These are phyloP conservation scores for Lactarius vividus DNA, from an alignment of 768 basidiomycete species.

Conservation along the genomic window DNA sequence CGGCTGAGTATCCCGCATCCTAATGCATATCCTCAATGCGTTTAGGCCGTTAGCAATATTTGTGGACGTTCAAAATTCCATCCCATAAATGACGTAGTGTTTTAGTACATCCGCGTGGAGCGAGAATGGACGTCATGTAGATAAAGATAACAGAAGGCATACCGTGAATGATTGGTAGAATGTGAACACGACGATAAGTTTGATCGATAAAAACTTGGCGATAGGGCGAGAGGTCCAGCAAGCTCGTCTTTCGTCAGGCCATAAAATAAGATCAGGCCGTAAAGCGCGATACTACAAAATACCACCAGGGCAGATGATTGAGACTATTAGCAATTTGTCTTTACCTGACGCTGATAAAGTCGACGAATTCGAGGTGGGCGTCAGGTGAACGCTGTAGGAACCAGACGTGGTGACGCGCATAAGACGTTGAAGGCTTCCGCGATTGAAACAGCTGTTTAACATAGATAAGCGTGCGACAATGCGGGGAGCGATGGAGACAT, in stretches of 20 bases:
- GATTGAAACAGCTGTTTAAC: conserved; percentile 54
- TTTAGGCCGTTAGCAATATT: conserved; percentile 85
- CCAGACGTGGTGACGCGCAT: conserved; percentile 48
- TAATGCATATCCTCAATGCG: conserved; percentile 81
- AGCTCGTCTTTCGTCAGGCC: conserved; percentile 78
- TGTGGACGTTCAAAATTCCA: conserved; percentile 75
- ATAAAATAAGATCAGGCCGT: conserved; percentile 83
- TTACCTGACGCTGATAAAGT: conserved; percentile 81
- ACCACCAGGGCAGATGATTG: not conserved
- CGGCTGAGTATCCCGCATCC: conserved; percentile 45
- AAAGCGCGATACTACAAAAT: conserved; percentile 65
- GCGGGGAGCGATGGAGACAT: not conserved
- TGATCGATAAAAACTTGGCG: conserved; percentile 84
- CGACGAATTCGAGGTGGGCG: conserved; percentile 67
- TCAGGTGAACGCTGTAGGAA: conserved; percentile 54
- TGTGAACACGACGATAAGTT: conserved; percentile 82
- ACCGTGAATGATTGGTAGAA: conserved; percentile 84
- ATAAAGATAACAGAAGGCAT: not conserved
- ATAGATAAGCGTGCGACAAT: conserved; percentile 6
- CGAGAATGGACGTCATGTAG: too few species aligned
- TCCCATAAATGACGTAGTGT: conserved; percentile 70
- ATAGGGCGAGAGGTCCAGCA: conserved; percentile 69
- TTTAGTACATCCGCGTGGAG: conserved; percentile 45
- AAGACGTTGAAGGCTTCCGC: conserved; percentile 79
- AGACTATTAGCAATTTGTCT: conserved; percentile 11